A percentile compares a stretch with the other conserved stretches of the same genome.
Evolutionary conservation across 1,139 yeast species (phyloP).

Genomic region (Suhomyces coccinellae): DNA sequence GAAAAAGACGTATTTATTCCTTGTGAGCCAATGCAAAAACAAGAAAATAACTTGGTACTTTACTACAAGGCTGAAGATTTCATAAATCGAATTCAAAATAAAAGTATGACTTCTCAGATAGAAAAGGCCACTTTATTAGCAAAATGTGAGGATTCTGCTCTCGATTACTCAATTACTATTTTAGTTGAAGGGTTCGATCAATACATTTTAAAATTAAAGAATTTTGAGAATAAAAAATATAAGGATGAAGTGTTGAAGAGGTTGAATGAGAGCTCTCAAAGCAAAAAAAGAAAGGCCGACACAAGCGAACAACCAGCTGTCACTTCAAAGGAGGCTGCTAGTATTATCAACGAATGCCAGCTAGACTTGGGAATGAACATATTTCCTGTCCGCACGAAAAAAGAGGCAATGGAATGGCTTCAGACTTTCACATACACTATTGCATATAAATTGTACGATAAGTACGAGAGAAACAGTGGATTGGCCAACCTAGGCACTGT

Average conservation of each 20-base stretch:
- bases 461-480: conserved; percentile 51
- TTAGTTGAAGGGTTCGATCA: conserved; percentile 52
- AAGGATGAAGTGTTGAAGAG: conserved; percentile 38
- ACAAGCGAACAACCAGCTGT: conserved; percentile 20
- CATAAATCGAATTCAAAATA: conserved; percentile 33
- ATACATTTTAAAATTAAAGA: conserved; percentile 42
- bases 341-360: conserved; percentile 30
- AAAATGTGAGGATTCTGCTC: conserved; percentile 10
- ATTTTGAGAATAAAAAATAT: conserved; percentile 48
- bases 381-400: conserved; percentile 45
- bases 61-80: conserved; percentile 50
- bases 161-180: conserved; percentile 33
- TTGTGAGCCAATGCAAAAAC: conserved; percentile 34
- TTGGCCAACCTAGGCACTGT: conserved; percentile 56
- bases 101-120: conserved; percentile 21
- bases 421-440: conserved; percentile 58
- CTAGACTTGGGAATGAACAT: conserved; percentile 41
- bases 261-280: conserved; percentile 14
- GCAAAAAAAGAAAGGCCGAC: conserved; percentile 3
- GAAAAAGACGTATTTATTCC: conserved; percentile 57
- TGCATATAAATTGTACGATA: conserved; percentile 54
- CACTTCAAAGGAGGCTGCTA: conserved; percentile 40
- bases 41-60: conserved; percentile 46
- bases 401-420: conserved; percentile 56
- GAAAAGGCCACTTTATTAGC: conserved; percentile 23